Base-by-base conservation (phyloP, 2,329 filamentous ascomycete species). In the Dothistroma pini region DNA sequence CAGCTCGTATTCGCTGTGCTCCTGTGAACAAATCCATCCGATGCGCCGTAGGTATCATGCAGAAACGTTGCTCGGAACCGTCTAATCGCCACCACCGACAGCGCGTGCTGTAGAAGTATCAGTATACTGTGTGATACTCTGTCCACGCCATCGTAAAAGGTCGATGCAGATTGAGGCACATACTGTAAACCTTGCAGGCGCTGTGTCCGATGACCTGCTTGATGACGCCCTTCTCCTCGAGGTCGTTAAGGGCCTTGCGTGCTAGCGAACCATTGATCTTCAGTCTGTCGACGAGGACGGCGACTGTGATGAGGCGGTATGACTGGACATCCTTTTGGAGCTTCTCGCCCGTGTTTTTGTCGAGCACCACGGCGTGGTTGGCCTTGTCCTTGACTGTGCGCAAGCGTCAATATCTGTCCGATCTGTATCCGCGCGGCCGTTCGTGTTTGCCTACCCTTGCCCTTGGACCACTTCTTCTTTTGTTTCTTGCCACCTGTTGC, bases 281-380 rank as follows among this genome's bases (percentile, higher is more conserved):
- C 82, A 99, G 88, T 82, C 95, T 89, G 84, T 99, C 95, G 87
- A 99, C 95, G 77, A 99, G 92, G 75, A 91, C 93, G 76, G 95
- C 93, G 76, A 97, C 90, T 78, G 95, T 97, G 84, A 99, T 92
- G 81, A 99, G 92, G 78, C 95, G 92, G 90, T 97, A 99, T 70
- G 95, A 97, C 83, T 97, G 95, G 76, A 99, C 96, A 87, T 99
- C 95, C 87, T 99, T 99, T 87, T 96, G 90, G 81, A 99, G 92
- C 86, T 96, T 96, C 84, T 99, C 95, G 73, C 89, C 90, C 78
- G 89, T 96, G 83, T 85, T 79, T 89, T 99, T 99, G 86, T 99
- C 95, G 83, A 99, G 91, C 78, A 97, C 86, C 82, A 99, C 95
- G 81, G 90, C 91, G 88, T 99, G 95, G 82, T 97, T 90, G 83